Evolutionary conservation across 805 yeast genomes (phyloP), one percentile per base, ranked within the genome.

Genomic region (Monosporozyma yasuniensis): DNA sequence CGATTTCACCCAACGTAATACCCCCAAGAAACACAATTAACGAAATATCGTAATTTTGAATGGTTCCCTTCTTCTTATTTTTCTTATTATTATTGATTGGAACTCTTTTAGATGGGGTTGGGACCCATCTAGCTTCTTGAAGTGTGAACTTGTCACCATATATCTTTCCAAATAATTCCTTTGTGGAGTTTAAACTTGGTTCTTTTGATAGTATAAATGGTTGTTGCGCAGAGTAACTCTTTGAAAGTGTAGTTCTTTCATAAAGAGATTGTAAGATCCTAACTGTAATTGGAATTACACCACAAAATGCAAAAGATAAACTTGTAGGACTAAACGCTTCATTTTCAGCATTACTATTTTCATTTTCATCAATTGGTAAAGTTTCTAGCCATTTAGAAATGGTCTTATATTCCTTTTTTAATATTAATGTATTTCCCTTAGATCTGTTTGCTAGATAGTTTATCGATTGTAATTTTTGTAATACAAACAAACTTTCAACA

Each of bases 1-100:
- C 79, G 16, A 90, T 71, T 65, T 91, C 99, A 8, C 93, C 80
- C 61, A 86, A 74, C 0, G 97, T 87, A 7, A 90, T 70, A 0
- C 99, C 98, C 12, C 98, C 98, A 39, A 90, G 60, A 53, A 84
- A 67, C 7, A 81, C 77, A 47, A 87, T 56, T 52, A 87, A 60
- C 52, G 66, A 63, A 2, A 60, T 50, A 35, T 63, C 66, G 8
- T 39, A 43, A 14, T 35, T n/a, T 21, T 47, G 42, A 16, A 39
- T 18, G 19, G 39, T 21, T 14, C 35, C 28, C 16, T 50, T 42
- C 27, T 28, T 43, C 14, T 11, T 30, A 22, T 50, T 42, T 22
- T 28, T 43, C 14, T 11, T 30, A 22, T 48, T 49, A 21, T 42
- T 32, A 10, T 16, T 22, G 7, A 22, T 21, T 9, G 42, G 41